A percentile compares a stretch with the other conserved stretches of the same genome.
Evolutionary conservation across 2,329 filamentous ascomycete genomes (phyloP).

Genomic region (Biscogniauxia sp.): DNA sequence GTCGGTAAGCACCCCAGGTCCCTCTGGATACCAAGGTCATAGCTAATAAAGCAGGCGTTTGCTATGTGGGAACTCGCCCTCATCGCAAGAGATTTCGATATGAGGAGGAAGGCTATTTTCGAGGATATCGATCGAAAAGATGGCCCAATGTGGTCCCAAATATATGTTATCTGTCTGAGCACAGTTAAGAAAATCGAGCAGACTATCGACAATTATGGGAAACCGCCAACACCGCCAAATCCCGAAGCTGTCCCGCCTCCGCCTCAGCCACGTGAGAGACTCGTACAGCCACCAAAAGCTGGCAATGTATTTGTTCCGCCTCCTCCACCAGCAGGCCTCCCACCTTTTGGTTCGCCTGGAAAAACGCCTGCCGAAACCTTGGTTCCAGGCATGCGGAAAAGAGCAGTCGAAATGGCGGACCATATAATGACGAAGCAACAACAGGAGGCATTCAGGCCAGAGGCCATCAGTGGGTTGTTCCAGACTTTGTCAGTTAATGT

Average conservation of each 20-base stretch:
- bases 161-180: conserved; percentile 67
- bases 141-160: conserved; percentile 78
- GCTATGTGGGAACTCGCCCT: conserved; percentile 88
- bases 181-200: conserved; percentile 65
- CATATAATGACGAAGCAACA: conserved; percentile 52
- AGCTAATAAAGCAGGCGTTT: conserved; percentile 56
- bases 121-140: conserved; percentile 81
- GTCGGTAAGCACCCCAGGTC: conserved; percentile 48
- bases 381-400: conserved; percentile 51
- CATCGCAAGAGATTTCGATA: conserved; percentile 71
- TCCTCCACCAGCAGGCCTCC: conserved; percentile 37
- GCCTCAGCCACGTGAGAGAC: conserved; percentile 33
- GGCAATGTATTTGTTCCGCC: conserved; percentile 46
- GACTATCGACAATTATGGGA: conserved; percentile 63
- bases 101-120: conserved; percentile 79
- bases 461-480: conserved; percentile 48
- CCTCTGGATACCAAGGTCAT: not conserved
- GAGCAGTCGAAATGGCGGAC: conserved; percentile 46
- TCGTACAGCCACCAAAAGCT: conserved; percentile 41
- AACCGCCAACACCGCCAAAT: conserved; percentile 38
- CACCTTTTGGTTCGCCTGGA: conserved; percentile 46
- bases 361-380: conserved; percentile 47
- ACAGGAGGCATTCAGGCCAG: conserved; percentile 49
- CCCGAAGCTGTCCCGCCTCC: conserved; percentile 18
- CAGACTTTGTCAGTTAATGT: conserved; percentile 46